phyloP scores from a whole-genome alignment of 805 yeast genomes.

The Hanseniaspora pseudoguilliermondii region DNA sequence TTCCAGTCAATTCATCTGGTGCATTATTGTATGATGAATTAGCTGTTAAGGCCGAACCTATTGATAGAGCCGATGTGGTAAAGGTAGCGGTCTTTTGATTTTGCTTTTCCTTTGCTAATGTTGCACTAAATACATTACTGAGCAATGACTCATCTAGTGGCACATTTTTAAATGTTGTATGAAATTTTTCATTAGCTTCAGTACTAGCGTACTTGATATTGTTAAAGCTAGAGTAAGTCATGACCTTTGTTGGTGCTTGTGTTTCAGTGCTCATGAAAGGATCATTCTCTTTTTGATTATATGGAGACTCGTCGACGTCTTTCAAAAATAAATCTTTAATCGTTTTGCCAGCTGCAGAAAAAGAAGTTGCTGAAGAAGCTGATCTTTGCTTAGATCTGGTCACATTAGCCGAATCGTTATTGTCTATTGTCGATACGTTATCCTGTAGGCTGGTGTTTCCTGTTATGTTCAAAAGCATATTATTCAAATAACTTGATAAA shows the following conservation, averaged over 20 bases:
- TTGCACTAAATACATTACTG: slow-evolving; percentile 76
- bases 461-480: slow-evolving; percentile 4
- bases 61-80: slow-evolving; percentile 4
- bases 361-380: neutral
- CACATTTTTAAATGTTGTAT: slow-evolving; percentile 53
- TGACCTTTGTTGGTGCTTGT: neutral
- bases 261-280: neutral
- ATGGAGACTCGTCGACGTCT: neutral
- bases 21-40: neutral
- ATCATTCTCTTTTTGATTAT: neutral
- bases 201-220: slow-evolving; percentile 43
- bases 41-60: slow-evolving; percentile 10
- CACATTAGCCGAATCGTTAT: neutral
- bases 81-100: neutral
- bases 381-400: neutral
- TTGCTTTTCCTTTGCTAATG: slow-evolving; percentile 55
- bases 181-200: slow-evolving; percentile 63
- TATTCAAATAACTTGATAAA: neutral
- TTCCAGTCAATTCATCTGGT: neutral
- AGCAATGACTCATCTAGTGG: slow-evolving; percentile 59
- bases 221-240: neutral
- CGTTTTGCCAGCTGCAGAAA: slow-evolving; percentile 7
- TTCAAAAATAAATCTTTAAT: slow-evolving; percentile 8
- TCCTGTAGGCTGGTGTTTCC: neutral
- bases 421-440: neutral